Percentiles rank a stretch among this genome's conserved stretches.
Conservation (phyloP, 192 early-diverging fungal species). For the Phlyctochytrium bullatum region DNA sequence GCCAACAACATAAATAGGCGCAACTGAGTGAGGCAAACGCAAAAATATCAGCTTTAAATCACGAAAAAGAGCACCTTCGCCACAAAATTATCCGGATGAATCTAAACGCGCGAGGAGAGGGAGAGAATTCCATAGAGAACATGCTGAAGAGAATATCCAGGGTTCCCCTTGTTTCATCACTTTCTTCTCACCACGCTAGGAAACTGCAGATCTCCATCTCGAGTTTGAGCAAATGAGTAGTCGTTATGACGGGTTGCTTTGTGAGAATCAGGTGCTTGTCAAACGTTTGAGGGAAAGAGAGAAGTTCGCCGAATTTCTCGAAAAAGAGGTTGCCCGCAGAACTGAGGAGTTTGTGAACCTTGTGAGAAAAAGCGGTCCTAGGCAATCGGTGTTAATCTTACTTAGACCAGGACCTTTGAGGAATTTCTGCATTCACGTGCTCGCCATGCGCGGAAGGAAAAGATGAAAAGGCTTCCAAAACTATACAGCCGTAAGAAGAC, state of each 20-base stretch:
- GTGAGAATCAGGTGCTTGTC: constrained; percentile 39
- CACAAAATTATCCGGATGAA: constrained; percentile 64
- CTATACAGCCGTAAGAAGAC: constrained; percentile 19
- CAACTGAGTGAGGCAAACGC: constrained; percentile 36
- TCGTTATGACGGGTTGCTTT: constrained; percentile 42
- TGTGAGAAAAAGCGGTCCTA: constrained; percentile 21
- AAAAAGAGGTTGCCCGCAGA: constrained; percentile 50
- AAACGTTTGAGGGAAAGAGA: constrained; percentile 53
- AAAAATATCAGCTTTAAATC: constrained; percentile 39
- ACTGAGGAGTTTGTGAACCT: constrained; percentile 52
- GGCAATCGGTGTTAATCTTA: neutral
- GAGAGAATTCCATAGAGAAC: constrained; percentile 60
- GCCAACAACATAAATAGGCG: constrained; percentile 15
- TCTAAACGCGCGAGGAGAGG: constrained; percentile 58
- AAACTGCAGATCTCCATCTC: constrained; percentile 45
- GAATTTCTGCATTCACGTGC: constrained; percentile 52
- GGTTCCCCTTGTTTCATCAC: constrained; percentile 16
- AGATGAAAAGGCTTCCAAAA: constrained; percentile 41
- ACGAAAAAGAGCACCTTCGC: constrained; percentile 61
- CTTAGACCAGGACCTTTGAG: constrained; percentile 58
- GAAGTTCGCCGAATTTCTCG: constrained; percentile 50
- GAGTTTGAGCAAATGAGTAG: constrained; percentile 51
- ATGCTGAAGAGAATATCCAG: constrained; percentile 58
- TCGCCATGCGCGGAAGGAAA: constrained; percentile 39
- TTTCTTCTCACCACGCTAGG: constrained; percentile 18